Conservation (phyloP, 2,329 filamentous ascomycete genomes). For the Ceratocystis harringtonii region DNA sequence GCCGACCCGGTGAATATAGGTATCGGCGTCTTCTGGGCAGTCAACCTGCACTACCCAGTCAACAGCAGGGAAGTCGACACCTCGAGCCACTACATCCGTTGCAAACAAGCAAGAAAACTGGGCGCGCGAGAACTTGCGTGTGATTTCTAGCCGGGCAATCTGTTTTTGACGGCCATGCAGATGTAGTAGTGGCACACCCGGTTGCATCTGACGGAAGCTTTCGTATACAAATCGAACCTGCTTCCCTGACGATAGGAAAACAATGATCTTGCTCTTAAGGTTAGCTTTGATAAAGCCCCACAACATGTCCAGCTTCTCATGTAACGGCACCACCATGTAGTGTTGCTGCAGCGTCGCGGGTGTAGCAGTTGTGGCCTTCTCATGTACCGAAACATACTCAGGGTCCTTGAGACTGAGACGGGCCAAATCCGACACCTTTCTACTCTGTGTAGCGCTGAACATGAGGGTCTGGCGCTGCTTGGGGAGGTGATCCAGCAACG, state of each 20-base stretch:
- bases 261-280: slow-evolving; percentile 84
- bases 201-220: slow-evolving; percentile 79
- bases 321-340: slow-evolving; percentile 71
- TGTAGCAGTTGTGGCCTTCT: slow-evolving; percentile 63
- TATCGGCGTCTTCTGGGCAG: slow-evolving; percentile 90
- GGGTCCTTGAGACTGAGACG: slow-evolving; percentile 77
- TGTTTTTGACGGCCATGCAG: slow-evolving; percentile 92
- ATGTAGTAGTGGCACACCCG: slow-evolving; percentile 83
- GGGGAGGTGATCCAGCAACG: slow-evolving; percentile 81
- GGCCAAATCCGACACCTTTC: slow-evolving; percentile 81
- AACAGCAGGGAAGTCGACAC: slow-evolving; percentile 88
- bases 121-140: slow-evolving; percentile 62
- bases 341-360: slow-evolving; percentile 77
- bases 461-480: slow-evolving; percentile 76
- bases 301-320: slow-evolving; percentile 80
- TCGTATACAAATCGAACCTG: slow-evolving; percentile 95
- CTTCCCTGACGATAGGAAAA: slow-evolving; percentile 90
- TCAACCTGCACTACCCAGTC: slow-evolving; percentile 99
- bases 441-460: slow-evolving; percentile 93
- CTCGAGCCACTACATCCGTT: slow-evolving; percentile 86
- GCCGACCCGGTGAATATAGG: slow-evolving; percentile 92
- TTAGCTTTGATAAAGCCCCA: slow-evolving; percentile 88
- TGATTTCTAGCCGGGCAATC: slow-evolving; percentile 73
- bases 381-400: slow-evolving; percentile 90
- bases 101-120: slow-evolving; percentile 83